These are phyloP conservation scores for Populus davidiana DNA, from an alignment of 345 rosid genomes.

Conservation along the genomic window DNA sequence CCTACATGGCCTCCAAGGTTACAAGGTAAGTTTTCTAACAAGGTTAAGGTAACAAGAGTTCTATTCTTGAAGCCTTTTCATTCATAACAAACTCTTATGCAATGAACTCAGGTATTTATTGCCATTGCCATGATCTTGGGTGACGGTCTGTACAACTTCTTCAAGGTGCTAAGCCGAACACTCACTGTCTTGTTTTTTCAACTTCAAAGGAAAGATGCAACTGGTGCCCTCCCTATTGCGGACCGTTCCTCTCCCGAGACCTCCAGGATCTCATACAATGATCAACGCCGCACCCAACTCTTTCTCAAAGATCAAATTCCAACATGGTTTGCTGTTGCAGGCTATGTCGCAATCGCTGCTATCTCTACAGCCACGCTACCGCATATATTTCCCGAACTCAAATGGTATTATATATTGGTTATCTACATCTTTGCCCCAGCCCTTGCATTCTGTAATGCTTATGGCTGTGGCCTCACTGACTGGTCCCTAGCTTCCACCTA, in stretches of 20 bases:
- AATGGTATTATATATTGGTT: conserved; percentile 32
- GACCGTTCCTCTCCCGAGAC: not conserved
- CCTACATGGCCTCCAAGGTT: not conserved
- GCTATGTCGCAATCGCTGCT: conserved; percentile 15
- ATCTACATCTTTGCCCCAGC: conserved; percentile 10
- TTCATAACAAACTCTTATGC: not conserved
- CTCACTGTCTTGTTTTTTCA: not conserved
- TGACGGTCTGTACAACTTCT: not conserved
- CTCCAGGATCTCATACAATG: conserved; percentile 30
- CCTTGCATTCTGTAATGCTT: conserved; percentile 33
- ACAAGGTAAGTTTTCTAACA: not conserved
- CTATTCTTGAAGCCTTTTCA: not conserved
- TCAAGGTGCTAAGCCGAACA: not conserved
- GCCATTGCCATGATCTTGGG: not conserved
- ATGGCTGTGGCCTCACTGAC: conserved; percentile 34
- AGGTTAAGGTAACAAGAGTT: not conserved
- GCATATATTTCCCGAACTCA: conserved; percentile 18
- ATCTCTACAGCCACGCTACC: conserved; percentile 22
- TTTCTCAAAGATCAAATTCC: conserved; percentile 32
- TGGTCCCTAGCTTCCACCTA: conserved; percentile 23
- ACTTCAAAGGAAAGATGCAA: not conserved
- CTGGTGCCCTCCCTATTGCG: not conserved
- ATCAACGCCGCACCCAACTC: conserved; percentile 14
- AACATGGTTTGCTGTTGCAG: conserved; percentile 13
- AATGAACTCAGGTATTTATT: not conserved